These are phyloP conservation scores for Tephrocybe sp. DNA, from an alignment of 768 basidiomycete genomes.

Conservation along the genomic window DNA sequence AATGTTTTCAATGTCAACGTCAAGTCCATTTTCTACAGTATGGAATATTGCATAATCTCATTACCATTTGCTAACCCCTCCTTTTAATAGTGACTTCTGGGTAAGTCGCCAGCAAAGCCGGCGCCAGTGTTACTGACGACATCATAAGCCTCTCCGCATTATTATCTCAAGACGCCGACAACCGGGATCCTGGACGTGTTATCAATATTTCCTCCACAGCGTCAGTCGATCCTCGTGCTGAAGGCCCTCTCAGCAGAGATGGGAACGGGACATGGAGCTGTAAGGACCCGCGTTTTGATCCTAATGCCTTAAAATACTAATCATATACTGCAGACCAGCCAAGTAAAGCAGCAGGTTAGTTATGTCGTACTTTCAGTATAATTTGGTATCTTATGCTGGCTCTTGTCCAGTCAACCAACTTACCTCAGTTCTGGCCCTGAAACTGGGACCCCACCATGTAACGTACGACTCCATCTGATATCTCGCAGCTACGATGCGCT, in stretches of 20 bases:
- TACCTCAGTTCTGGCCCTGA: slow-evolving; percentile 67
- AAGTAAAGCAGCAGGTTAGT: slow-evolving; percentile 76
- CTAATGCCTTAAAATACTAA: slow-evolving; percentile 3
- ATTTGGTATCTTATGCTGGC: background rate
- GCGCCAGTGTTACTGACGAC: background rate
- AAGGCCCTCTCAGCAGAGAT: slow-evolving; percentile 45
- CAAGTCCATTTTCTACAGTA: slow-evolving; percentile 81
- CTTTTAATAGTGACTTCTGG: slow-evolving; percentile 47
- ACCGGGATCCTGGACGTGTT: slow-evolving; percentile 66
- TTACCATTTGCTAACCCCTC: background rate
- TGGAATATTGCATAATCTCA: slow-evolving; percentile 21
- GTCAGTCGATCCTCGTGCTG: slow-evolving; percentile 49
- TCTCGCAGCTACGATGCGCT: background rate
- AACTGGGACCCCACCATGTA: slow-evolving; percentile 55
- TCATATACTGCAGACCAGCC: slow-evolving; percentile 52
- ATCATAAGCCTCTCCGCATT: slow-evolving; percentile 50
- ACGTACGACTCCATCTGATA: slow-evolving; percentile 47
- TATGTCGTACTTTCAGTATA: background rate
- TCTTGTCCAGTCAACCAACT: slow-evolving; percentile 65
- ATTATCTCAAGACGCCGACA: slow-evolving; percentile 62
- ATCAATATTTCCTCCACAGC: slow-evolving; percentile 81
- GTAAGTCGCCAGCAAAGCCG: slow-evolving; percentile 22
- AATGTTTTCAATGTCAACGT: slow-evolving; percentile 81
- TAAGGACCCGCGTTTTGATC: slow-evolving; percentile 34
- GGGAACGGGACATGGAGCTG: slow-evolving; percentile 79